A percentile compares a stretch with the other conserved stretches of the same genome.
Evolutionary conservation across 2,329 filamentous ascomycete genomes (phyloP).

Genomic region (Aspergillus viridinutans): DNA sequence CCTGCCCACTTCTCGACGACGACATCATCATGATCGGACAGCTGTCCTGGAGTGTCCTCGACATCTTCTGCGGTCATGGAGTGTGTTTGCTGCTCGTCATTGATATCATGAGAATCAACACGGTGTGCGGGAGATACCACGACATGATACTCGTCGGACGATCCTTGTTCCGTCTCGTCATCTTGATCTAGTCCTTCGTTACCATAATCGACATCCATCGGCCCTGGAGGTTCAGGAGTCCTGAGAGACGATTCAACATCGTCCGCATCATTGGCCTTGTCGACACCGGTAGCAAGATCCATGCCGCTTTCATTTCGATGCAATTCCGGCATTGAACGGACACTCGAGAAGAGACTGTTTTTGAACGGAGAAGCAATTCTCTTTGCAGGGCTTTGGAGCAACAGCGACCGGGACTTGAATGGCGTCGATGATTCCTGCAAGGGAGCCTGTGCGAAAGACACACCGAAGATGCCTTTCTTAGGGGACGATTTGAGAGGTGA

Average conservation of each 20-base stretch:
- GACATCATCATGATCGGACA: neutral
- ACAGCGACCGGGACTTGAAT: constrained; percentile 25
- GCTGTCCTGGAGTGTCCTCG: neutral
- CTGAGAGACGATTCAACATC: neutral
- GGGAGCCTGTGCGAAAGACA: constrained; percentile 33
- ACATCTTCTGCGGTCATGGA: neutral
- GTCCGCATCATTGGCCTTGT: neutral
- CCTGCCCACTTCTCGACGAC: no score
- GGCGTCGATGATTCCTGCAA: constrained; percentile 31
- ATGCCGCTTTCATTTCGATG: constrained; percentile 1
- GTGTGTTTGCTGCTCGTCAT: neutral
- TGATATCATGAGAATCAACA: neutral
- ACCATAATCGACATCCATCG: neutral
- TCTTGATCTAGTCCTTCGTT: neutral
- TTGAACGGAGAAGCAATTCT: constrained; percentile 40
- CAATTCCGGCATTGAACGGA: neutral
- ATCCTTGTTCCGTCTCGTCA: neutral
- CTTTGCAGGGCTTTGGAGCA: constrained; percentile 44
- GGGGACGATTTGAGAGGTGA: constrained; percentile 21
- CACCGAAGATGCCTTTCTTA: constrained; percentile 27
- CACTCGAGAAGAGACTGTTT: constrained; percentile 17
- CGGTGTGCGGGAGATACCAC: neutral
- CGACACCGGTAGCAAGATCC: neutral
- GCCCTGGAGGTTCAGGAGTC: neutral
- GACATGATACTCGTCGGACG: neutral